These are phyloP conservation scores for Powellomyces hirtus DNA, from an alignment of 192 early-diverging fungal genomes.

Conservation along the genomic window DNA sequence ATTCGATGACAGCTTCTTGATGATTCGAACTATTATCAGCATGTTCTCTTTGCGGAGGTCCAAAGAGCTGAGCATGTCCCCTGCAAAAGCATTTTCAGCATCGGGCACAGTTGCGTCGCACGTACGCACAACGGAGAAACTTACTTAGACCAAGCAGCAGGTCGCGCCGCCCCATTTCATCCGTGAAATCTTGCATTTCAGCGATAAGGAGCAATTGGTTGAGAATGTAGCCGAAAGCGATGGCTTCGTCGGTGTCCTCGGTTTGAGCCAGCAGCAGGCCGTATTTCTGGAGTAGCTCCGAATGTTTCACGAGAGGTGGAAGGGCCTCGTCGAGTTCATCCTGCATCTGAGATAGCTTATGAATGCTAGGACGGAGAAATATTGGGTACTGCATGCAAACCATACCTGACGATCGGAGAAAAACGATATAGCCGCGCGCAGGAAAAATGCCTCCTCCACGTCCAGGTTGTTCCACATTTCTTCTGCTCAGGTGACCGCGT, in stretches of 20 bases:
- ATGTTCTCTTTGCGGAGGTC: slow-evolving; percentile 79
- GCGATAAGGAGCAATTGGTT: slow-evolving; percentile 75
- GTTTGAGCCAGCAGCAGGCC: slow-evolving; percentile 53
- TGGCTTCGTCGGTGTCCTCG: slow-evolving; percentile 44
- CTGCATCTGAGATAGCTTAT: slow-evolving; percentile 5
- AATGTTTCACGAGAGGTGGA: slow-evolving; percentile 11
- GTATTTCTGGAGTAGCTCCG: slow-evolving; percentile 24
- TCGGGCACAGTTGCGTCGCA: neutral
- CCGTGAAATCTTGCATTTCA: slow-evolving; percentile 75
- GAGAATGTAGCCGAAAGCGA: slow-evolving; percentile 65
- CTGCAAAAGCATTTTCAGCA: slow-evolving; percentile 35
- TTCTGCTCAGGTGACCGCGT: neutral
- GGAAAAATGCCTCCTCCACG: slow-evolving; percentile 50
- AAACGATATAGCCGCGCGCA: slow-evolving; percentile 9
- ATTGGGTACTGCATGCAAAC: too few species aligned
- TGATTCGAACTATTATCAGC: slow-evolving; percentile 70
- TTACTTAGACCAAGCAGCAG: slow-evolving; percentile 76
- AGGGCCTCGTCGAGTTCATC: slow-evolving; percentile 26
- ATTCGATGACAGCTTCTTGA: slow-evolving; percentile 71
- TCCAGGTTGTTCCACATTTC: slow-evolving; percentile 54
- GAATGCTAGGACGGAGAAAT: too few species aligned
- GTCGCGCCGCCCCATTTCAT: slow-evolving; percentile 83
- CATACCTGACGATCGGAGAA: slow-evolving; percentile 16
- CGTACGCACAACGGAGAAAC: slow-evolving; percentile 12
- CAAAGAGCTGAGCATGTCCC: slow-evolving; percentile 70